Evolutionary conservation across 495 filamentous ascomycete genomes (phyloP).

Genomic region (Talaromyces nanjingensis): DNA sequence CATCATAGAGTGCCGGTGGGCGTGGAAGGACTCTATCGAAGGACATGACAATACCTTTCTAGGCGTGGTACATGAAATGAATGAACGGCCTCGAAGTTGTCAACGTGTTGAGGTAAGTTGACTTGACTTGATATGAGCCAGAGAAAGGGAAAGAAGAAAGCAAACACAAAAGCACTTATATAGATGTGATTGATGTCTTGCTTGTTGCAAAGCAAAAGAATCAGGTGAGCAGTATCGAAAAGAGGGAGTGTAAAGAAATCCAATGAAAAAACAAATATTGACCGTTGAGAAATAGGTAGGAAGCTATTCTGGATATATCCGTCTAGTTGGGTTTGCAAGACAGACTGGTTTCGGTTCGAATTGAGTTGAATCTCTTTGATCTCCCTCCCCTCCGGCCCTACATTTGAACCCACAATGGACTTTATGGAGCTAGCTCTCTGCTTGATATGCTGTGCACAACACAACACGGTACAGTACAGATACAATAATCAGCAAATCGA

Average conservation of each 20-base stretch:
- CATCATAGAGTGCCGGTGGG: slow-evolving; percentile 41
- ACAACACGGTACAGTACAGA: background rate
- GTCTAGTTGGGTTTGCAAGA: background rate
- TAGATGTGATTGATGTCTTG: background rate
- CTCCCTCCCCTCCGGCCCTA: background rate
- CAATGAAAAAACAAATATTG: slow-evolving; percentile 1
- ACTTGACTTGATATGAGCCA: background rate
- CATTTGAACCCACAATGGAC: background rate
- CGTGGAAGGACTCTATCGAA: slow-evolving; percentile 50
- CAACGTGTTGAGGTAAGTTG: background rate
- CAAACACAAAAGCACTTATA: background rate
- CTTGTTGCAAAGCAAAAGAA: background rate
- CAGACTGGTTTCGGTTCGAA: background rate
- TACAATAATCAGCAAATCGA: background rate
- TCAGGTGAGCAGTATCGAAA: background rate
- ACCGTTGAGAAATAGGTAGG: background rate
- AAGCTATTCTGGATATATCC: background rate
- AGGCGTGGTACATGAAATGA: slow-evolving; percentile 18
- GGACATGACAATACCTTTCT: slow-evolving; percentile 31
- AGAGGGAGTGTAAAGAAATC: background rate
- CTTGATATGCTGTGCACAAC: background rate
- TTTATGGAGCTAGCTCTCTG: background rate
- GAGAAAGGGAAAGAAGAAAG: background rate
- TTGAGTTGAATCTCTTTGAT: slow-evolving; percentile 6
- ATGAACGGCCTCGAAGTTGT: slow-evolving; percentile 3